phyloP scores from a whole-genome alignment of 2,329 filamentous ascomycete species.

The Domatiomyces catenatus region DNA sequence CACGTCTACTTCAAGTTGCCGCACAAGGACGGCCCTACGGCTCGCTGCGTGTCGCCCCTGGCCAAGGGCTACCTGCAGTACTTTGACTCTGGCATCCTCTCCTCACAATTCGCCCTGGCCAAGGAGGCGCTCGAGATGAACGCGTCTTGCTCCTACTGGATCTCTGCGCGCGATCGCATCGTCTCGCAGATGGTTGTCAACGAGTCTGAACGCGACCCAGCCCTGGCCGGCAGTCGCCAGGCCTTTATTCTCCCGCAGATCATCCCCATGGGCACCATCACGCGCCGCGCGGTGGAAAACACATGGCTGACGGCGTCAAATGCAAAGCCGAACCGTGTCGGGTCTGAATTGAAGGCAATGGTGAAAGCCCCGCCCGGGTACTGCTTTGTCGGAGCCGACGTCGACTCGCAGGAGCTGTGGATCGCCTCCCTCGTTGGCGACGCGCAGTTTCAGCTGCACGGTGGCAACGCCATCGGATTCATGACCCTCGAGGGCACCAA shows the following conservation, averaged over 20 bases:
- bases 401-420: slow-evolving; percentile 95
- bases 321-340: slow-evolving; percentile 87
- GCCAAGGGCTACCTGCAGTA: slow-evolving; percentile 82
- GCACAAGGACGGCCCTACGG: slow-evolving; percentile 81
- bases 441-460: slow-evolving; percentile 85
- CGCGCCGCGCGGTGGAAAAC: slow-evolving; percentile 83
- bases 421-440: slow-evolving; percentile 92
- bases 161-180: slow-evolving; percentile 84
- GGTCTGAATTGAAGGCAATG: slow-evolving; percentile 95
- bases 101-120: slow-evolving; percentile 76
- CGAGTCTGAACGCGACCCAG: slow-evolving; percentile 40
- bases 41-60: slow-evolving; percentile 72
- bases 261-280: slow-evolving; percentile 97
- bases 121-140: slow-evolving; percentile 98
- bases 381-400: slow-evolving; percentile 88
- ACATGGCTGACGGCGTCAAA: slow-evolving; percentile 98
- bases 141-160: slow-evolving; percentile 97
- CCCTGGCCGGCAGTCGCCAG: slow-evolving; percentile 23
- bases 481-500: slow-evolving; percentile 98
- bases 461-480: slow-evolving; percentile 93
- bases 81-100: slow-evolving; percentile 77
- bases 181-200: slow-evolving; percentile 93
- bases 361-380: slow-evolving; percentile 81
- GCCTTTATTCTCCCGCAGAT: slow-evolving; percentile 90
- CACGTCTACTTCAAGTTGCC: slow-evolving; percentile 81